Evolutionary conservation across 2,329 filamentous ascomycete genomes (phyloP).

Genomic region (Colletotrichum paranaense): DNA sequence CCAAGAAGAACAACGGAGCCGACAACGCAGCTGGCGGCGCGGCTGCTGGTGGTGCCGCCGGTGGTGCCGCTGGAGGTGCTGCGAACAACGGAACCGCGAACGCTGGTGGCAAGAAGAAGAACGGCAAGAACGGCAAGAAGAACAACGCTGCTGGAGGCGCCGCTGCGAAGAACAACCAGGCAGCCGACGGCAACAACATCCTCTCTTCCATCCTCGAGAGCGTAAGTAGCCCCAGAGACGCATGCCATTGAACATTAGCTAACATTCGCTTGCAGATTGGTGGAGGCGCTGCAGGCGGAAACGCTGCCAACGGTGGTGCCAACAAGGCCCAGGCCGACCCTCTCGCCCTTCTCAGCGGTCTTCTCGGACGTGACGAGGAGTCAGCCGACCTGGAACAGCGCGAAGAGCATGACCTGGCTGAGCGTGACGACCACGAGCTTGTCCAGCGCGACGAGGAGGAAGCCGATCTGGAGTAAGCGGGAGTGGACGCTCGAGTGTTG

Average conservation of each 20-base stretch:
- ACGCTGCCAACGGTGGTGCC: neutral
- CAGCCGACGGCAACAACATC: neutral
- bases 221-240: neutral
- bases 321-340: slow-evolving; percentile 7
- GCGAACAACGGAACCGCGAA: slow-evolving; percentile 19
- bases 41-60: neutral
- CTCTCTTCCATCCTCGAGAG: slow-evolving; percentile 1
- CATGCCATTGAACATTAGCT: neutral
- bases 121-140: neutral
- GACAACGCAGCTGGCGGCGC: slow-evolving; percentile 1
- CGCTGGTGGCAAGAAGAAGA: slow-evolving; percentile 5
- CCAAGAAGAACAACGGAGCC: slow-evolving; percentile 1
- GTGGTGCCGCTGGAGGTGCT: neutral
- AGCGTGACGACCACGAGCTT: neutral
- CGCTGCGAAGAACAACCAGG: slow-evolving; percentile 8
- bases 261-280: neutral
- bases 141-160: slow-evolving; percentile 11
- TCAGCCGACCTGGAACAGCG: slow-evolving; percentile 1
- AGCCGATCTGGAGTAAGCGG: slow-evolving; percentile 4
- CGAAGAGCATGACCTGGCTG: neutral
- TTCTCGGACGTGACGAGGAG: slow-evolving; percentile 23
- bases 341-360: slow-evolving; percentile 9
- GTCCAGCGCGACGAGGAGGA: neutral
- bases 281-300: neutral
- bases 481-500: neutral